Evolutionary conservation across 2,329 filamentous ascomycete species (phyloP), one percentile per base, ranked within the genome.

Genomic region (Cladosporium colombiae): DNA sequence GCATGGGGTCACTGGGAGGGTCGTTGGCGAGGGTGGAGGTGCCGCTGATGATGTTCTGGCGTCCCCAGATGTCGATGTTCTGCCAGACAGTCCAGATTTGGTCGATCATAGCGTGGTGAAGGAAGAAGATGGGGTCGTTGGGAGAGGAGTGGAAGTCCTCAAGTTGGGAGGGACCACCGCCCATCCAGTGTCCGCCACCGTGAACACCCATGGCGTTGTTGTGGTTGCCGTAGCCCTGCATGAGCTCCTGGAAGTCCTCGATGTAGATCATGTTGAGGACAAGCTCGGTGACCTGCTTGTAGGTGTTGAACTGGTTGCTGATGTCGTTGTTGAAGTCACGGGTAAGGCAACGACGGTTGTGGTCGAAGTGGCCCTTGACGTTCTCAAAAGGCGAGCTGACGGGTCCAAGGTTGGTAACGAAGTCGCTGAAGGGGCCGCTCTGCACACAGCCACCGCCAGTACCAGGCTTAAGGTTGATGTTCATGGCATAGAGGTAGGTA

Each of bases 361-460:
- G 56, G 37, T 67, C 53, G 49, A 65, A 71, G 57, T 65, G 35
- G 46, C 58, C 49, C 44, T 61, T 35, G 25, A 62, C 57, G 66
- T 76, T 70, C 40, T 66, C 68, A 63, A 63, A 69, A 14, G 63
- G 56, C 46, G 59, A 57, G 40, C 44, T 50, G 27, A 64, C 33
- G 27, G 70, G 70, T 2, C 70, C 70, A 13, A 71, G 66, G 46
- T 68, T 70, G 56, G 69, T 64, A 6, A 65, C 71, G 69, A 74
- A 74, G 68, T 84, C 78, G 69, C 79, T 80, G 72, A 85, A 83
- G 0, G 83, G 83, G 0, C 83, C 83, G 0, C 75, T 77, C 16
- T 72, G 78, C 3, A 87, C 78, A 69, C 84, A 86, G 2, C 84
- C 84, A 50, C 85, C 85, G 23, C 85, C 85, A 0, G 78, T 77